Percentiles rank a stretch among this genome's conserved stretches.
Conservation (phyloP, 192 early-diverging fungal species). For the Coemansia sp. region DNA sequence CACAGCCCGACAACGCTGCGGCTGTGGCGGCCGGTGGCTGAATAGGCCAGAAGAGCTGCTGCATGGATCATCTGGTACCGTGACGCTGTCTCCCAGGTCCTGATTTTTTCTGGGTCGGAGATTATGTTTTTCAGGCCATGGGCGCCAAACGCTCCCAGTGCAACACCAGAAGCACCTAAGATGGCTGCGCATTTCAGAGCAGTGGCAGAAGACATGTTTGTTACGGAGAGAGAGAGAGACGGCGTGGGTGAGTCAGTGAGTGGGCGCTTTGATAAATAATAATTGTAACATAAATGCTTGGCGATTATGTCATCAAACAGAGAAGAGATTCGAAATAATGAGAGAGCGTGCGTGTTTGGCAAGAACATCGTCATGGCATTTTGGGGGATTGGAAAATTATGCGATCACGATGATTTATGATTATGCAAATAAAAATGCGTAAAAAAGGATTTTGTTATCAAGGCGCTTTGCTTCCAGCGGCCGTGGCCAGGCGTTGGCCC, state of each 20-base stretch:
- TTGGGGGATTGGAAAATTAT: too few species aligned
- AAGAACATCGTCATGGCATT: too few species aligned
- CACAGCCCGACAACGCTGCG: constrained; percentile 44
- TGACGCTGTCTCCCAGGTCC: constrained; percentile 46
- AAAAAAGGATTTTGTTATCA: too few species aligned
- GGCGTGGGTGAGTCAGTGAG: too few species aligned
- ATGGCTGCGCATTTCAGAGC: constrained; percentile 42
- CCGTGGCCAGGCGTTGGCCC: not conserved
- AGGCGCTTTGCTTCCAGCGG: not conserved
- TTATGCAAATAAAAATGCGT: too few species aligned
- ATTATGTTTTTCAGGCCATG: constrained; percentile 53
- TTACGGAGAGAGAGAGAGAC: not conserved
- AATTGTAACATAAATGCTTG: too few species aligned
- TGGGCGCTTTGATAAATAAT: not conserved
- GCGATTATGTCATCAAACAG: too few species aligned
- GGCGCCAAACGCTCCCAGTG: constrained; percentile 59
- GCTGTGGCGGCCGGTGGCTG: constrained; percentile 20
- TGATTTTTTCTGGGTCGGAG: constrained; percentile 33
- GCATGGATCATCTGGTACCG: constrained; percentile 59
- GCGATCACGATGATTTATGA: too few species aligned
- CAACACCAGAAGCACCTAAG: constrained; percentile 55
- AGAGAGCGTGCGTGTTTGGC: too few species aligned
- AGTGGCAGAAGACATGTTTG: constrained; percentile 28
- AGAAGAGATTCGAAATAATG: too few species aligned
- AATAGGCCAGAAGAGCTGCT: constrained; percentile 49